Base-by-base conservation (phyloP, 2,329 filamentous ascomycete genomes). In the Neurospora sp. region DNA sequence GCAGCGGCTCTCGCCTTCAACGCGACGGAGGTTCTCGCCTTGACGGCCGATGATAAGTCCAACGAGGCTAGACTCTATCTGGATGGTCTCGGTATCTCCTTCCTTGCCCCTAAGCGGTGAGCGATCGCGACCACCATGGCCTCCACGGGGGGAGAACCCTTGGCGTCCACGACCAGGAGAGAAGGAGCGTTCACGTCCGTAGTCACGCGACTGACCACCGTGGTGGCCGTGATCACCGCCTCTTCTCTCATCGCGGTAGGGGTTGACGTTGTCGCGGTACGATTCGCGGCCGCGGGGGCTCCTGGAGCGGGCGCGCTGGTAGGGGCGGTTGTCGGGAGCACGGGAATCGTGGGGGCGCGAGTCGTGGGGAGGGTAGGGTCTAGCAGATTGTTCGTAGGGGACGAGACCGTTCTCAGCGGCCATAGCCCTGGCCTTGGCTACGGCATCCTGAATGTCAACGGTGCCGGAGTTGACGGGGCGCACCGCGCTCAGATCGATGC, bases 1-100 rank as follows among this genome's bases (percentile, higher is more conserved):
- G 75, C 93, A 94, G 69, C 88, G 88, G 66, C 91, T 93, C 75
- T 96, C 92, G 66, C 87, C 84, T 80, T 97, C 94, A 73, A 97
- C 92, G 70, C 92, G 89, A 74, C 92, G 86, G 62, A 97, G 83
- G 75, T 96, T 97, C 81, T 97, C 94, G 74, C 93, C 93, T 77
- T 94, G 91, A 71, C 93, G 89, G 68, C 93, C 93, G 77, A 97
- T 97, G 76, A 97, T 96, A 40, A 97, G 84, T 57, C 93, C 93
- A 68, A 97, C 93, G 66, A 97, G 85, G 75, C 89, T 92, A 28
- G 92, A 93, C 78, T 97, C 93, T 76, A 97, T 93, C 76, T 91
- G 87, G 74, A 97, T 93, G 33, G 90, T 91, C 81, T 97, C 93
- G 33, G 87, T 87, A 76, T 90, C 91, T 74, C 93, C 91, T 75